Evolutionary conservation across 208 protist genomes (phyloP), one percentile per base, ranked within the genome.

Genomic region (Angomonas deanei): DNA sequence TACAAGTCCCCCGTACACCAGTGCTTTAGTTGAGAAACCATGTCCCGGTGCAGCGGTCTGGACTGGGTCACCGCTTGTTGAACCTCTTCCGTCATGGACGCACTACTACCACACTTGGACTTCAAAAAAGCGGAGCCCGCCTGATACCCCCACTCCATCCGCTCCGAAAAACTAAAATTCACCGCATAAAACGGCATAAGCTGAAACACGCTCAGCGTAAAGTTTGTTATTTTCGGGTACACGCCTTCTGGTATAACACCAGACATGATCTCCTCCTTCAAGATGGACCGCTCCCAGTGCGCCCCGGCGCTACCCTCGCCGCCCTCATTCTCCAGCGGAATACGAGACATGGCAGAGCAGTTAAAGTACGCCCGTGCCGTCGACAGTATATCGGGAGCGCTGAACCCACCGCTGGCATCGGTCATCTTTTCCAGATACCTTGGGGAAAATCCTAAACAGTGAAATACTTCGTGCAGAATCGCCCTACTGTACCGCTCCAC

Each of bases 211-310:
- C 81, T 66, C 13, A 94, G 54, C 0, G 88, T 94, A 2, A 95
- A 53, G 21, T 50, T 32, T 0, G 77, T 84, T n/a, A 34, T 56
- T n/a, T 56, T 56, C 11, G 50, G 50, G 26, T 15, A 11, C 3
- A 10, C 21, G 15, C 27, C 23, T 19, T 56, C 31, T 11, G 23
- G 31, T 5, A 74, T 66, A 0, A 84, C 63, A 23, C 84, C 91
- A 1, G 76, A 66, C 91, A 96, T 96, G 3, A 89, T 61, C 27
- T 96, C 91, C 42, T 91, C 82, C 5, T 61, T 62, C 42, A 86
- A 77, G 34, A 72, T 42, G 8, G 74, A 31, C 11, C 84, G 76
- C 63, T 93, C 84, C 91, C 84, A 96, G 73, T 96, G 91, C 6
- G 74, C 79, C 8, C 70, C 28, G 0, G 68, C 82, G 0, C 86